Evolutionary conservation across 257 asterid genomes (phyloP).

Genomic region (Mitragyna speciosa): DNA sequence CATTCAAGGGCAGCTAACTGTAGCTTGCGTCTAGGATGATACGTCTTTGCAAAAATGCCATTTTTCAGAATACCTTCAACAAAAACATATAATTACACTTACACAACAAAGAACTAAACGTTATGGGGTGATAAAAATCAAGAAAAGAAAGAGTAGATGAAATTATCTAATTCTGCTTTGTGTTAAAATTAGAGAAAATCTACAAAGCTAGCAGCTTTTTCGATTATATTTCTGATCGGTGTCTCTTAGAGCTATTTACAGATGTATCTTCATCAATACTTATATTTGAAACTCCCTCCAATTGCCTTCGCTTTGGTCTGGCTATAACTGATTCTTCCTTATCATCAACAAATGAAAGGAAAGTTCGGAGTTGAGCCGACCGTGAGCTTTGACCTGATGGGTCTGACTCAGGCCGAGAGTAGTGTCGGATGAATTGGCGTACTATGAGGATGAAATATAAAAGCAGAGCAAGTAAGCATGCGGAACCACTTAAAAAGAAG

Average conservation of each 20-base stretch:
- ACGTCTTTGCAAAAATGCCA: background rate
- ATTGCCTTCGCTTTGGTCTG: slow-evolving; percentile 32
- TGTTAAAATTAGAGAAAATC: background rate
- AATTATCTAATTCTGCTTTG: background rate
- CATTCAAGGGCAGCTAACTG: background rate
- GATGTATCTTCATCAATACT: slow-evolving; percentile 20
- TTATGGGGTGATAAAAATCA: background rate
- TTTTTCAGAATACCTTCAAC: background rate
- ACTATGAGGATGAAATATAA: slow-evolving; percentile 32
- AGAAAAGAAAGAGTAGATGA: background rate
- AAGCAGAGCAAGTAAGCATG: slow-evolving; percentile 45
- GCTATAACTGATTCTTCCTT: slow-evolving; percentile 43
- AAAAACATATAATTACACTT: background rate
- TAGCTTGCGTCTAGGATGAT: background rate
- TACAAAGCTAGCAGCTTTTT: background rate
- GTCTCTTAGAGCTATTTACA: slow-evolving; percentile 20
- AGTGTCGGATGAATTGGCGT: slow-evolving; percentile 29
- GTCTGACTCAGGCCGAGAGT: slow-evolving; percentile 23
- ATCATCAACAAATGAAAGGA: slow-evolving; percentile 52
- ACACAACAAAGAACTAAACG: background rate
- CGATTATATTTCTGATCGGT: slow-evolving; percentile 13
- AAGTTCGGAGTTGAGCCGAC: slow-evolving; percentile 35
- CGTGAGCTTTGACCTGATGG: slow-evolving; percentile 30
- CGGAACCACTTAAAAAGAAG: slow-evolving; percentile 41
- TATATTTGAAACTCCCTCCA: slow-evolving; percentile 24